These are phyloP conservation scores for Colletotrichum cuscutae DNA, from an alignment of 2,329 filamentous ascomycete genomes.

Conservation along the genomic window DNA sequence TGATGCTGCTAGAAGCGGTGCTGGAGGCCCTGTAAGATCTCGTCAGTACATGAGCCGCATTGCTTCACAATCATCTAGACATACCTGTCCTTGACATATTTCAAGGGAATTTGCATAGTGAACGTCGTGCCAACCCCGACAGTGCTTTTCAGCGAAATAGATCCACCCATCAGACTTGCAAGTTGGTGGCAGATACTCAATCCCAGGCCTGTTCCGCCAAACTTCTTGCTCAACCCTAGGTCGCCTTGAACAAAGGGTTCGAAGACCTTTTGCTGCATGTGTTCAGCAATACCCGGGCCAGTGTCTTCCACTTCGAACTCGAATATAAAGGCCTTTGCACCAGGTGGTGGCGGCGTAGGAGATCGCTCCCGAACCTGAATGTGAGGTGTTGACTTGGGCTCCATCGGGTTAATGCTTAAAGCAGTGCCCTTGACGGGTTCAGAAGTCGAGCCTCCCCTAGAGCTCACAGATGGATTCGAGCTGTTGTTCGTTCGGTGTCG, in stretches of 20 bases:
- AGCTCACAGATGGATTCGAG: slow-evolving; percentile 62
- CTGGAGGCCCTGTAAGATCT: slow-evolving; percentile 56
- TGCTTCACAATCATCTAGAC: slow-evolving; percentile 38
- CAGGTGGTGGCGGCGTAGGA: slow-evolving; percentile 68
- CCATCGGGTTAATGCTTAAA: slow-evolving; percentile 71
- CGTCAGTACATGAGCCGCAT: neutral
- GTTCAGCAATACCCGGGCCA: slow-evolving; percentile 83
- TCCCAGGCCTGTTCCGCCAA: slow-evolving; percentile 87
- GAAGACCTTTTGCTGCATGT: slow-evolving; percentile 85
- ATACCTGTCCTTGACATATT: slow-evolving; percentile 76
- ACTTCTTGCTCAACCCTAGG: slow-evolving; percentile 87
- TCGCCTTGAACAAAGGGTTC: slow-evolving; percentile 97
- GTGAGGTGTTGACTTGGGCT: slow-evolving; percentile 62
- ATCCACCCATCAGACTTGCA: slow-evolving; percentile 83
- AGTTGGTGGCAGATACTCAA: slow-evolving; percentile 91
- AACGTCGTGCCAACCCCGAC: slow-evolving; percentile 83
- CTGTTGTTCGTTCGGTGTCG: slow-evolving; percentile 59
- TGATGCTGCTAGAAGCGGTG: slow-evolving; percentile 64
- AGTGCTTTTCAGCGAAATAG: slow-evolving; percentile 76
- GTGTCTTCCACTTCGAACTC: slow-evolving; percentile 92
- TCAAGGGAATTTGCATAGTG: slow-evolving; percentile 83
- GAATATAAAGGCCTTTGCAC: slow-evolving; percentile 76
- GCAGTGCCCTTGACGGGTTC: slow-evolving; percentile 57
- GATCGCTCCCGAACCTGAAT: slow-evolving; percentile 64
- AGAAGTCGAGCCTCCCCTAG: slow-evolving; percentile 48